These are phyloP conservation scores for Tricholoma flavovirens DNA, from an alignment of 768 basidiomycete genomes.

Conservation along the genomic window DNA sequence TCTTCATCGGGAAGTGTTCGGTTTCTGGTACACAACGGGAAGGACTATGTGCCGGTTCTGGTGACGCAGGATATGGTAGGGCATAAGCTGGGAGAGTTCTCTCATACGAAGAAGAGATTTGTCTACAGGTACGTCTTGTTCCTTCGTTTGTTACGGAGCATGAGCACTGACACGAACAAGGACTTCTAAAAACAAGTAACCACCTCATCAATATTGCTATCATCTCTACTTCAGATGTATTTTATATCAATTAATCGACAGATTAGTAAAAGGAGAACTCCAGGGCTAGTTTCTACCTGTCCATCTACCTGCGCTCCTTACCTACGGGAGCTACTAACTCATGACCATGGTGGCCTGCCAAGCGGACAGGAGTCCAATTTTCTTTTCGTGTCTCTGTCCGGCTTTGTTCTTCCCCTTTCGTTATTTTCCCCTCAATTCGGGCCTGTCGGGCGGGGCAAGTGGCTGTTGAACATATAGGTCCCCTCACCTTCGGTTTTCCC, in stretches of 20 bases:
- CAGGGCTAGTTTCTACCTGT: too few relatives aligned
- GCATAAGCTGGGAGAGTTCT: constrained; percentile 95
- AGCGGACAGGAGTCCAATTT: too few relatives aligned
- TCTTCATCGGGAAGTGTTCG: constrained; percentile 46
- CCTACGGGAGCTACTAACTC: too few relatives aligned
- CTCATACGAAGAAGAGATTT: constrained; percentile 84
- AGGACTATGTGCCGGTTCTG: constrained; percentile 77
- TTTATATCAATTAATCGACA: background rate
- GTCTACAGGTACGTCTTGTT: constrained; percentile 64
- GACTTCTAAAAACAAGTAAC: background rate
- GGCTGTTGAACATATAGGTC: too few relatives aligned
- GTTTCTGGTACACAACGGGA: constrained; percentile 94
- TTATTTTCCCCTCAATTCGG: too few relatives aligned
- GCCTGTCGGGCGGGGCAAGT: too few relatives aligned
- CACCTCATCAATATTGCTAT: background rate
- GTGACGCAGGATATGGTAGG: constrained; percentile 98
- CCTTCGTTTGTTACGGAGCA: background rate
- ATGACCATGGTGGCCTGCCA: too few relatives aligned
- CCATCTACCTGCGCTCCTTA: too few relatives aligned
- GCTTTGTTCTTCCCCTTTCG: too few relatives aligned
- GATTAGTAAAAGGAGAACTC: background rate
- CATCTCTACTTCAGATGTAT: background rate
- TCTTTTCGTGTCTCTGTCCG: too few relatives aligned
- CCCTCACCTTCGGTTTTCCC: too few relatives aligned
- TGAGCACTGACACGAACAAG: background rate